Conservation (phyloP, 1,139 yeast genomes). For the Zygoascus hellenicus region DNA sequence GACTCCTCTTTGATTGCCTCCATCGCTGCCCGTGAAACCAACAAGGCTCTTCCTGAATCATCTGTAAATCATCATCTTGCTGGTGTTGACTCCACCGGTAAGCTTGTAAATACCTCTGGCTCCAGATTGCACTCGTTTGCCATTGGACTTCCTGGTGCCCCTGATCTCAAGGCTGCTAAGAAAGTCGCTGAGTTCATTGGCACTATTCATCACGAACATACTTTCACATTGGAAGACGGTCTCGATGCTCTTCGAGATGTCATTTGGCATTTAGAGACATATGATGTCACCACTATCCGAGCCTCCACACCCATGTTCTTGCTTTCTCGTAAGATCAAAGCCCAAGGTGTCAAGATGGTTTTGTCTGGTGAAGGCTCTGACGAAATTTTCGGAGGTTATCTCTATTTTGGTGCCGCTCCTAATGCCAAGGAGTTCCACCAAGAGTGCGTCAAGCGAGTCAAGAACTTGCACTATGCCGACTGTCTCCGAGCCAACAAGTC, state of each 20-base stretch:
- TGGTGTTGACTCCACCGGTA: constrained; percentile 87
- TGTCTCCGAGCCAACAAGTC: constrained; percentile 98
- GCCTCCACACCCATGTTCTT: constrained; percentile 99
- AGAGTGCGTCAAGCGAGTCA: constrained; percentile 92
- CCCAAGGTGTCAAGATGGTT: constrained; percentile 99
- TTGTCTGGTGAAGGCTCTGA: constrained; percentile 98
- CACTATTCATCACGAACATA: constrained; percentile 95
- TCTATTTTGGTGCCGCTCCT: constrained; percentile 97
- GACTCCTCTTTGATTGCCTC: constrained; percentile 95
- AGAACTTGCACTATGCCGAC: constrained; percentile 95
- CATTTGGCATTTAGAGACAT: constrained; percentile 91
- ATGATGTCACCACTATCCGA: constrained; percentile 96
- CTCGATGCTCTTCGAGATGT: constrained; percentile 93
- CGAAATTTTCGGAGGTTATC: constrained; percentile 97
- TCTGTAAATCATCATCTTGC: constrained; percentile 50
- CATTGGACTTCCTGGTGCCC: constrained; percentile 95
- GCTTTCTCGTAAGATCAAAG: constrained; percentile 92
- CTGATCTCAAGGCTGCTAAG: constrained; percentile 93
- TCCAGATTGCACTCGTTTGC: constrained; percentile 92
- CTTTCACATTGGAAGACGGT: constrained; percentile 94
- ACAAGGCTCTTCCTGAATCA: constrained; percentile 58
- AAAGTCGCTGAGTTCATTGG: constrained; percentile 92
- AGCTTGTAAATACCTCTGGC: constrained; percentile 70
- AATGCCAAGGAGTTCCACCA: constrained; percentile 84
- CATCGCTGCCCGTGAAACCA: constrained; percentile 94